Evolutionary conservation across 2,329 filamentous ascomycete species (phyloP), one percentile per base, ranked within the genome.

Genomic region (Botrytis aclada): DNA sequence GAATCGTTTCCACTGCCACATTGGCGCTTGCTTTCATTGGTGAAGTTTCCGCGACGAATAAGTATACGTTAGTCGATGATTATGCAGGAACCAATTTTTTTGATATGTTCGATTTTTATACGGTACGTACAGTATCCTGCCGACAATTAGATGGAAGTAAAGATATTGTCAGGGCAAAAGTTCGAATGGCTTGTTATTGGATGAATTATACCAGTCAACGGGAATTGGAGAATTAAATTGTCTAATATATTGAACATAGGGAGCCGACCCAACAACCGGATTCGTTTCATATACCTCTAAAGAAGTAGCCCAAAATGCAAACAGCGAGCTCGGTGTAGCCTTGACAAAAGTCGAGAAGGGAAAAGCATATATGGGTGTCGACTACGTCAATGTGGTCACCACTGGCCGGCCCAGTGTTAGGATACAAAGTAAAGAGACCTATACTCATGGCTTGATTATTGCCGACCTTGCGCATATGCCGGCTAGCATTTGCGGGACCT

Each of bases 401-500:
- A 32, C 82, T 94, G 34, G 88, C 89, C 81, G 86, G 41, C 84
- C 85, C 22, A 92, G 89, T 77, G 86, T 94, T 64, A 87, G 91
- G n/a, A 81, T 94, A 29, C 87, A 89, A 70, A 92, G 89, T 81
- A 89, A 87, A 71, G 84, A 87, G 64, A 81, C 84, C 4, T 94
- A 89, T 80, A 87, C 85, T 47, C 85, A 89, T 75, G 91, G 90
- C 0, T 85, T 94, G 14, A 88, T 93, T 76, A 89, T 94, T 66
- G 84, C 90, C 37, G 94, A 66, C 87, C 91, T 37, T 81, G 94
- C 37, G 88, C 89, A 72, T 91, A 89, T 81, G 90, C 88, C 73
- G 84, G 87, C 69, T 81, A 84, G 5, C 94, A 93, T 77, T 93
- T 94, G 89, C 76, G 92, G 92, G 37, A 86, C 88, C 39, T 94